phyloP scores from a whole-genome alignment of 148 eudicot genomes.

The Cornus kousa region DNA sequence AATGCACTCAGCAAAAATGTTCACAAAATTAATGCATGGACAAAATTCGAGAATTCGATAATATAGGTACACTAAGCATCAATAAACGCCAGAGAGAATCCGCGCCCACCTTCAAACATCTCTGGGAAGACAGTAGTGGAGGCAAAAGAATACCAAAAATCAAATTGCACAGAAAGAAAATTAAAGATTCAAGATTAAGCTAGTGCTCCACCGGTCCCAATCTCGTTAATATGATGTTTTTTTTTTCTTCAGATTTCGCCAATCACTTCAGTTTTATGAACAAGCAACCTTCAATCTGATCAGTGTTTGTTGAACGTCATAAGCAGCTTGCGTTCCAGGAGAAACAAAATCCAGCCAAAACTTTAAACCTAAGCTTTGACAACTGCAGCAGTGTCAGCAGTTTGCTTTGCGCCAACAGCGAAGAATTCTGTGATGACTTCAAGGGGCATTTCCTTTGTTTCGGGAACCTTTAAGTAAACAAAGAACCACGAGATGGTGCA shows the following conservation, averaged over 20 bases:
- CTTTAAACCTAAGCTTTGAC: neutral
- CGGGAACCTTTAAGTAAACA: constrained; percentile 72
- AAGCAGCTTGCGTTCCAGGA: constrained; percentile 4
- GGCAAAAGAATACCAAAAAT: neutral
- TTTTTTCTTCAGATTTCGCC: neutral
- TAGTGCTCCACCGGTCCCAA: neutral
- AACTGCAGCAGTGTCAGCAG: constrained; percentile 21
- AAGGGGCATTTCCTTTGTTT: constrained; percentile 87
- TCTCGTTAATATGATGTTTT: neutral
- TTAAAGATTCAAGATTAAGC: neutral
- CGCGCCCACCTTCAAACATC: neutral
- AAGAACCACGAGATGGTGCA: constrained; percentile 70
- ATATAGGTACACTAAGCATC: neutral
- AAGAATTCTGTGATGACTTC: constrained; percentile 88
- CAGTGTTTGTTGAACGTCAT: neutral
- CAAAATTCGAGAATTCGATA: neutral
- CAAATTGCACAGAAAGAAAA: neutral
- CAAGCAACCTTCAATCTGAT: neutral
- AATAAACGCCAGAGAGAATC: neutral
- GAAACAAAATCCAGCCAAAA: constrained; percentile 8
- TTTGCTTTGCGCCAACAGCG: constrained; percentile 68
- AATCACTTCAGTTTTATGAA: neutral
- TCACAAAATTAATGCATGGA: neutral
- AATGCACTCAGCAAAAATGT: no score
- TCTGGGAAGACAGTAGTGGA: neutral